Evolutionary conservation across 768 basidiomycete genomes (phyloP).

Genomic region (Tulasnella sp.): DNA sequence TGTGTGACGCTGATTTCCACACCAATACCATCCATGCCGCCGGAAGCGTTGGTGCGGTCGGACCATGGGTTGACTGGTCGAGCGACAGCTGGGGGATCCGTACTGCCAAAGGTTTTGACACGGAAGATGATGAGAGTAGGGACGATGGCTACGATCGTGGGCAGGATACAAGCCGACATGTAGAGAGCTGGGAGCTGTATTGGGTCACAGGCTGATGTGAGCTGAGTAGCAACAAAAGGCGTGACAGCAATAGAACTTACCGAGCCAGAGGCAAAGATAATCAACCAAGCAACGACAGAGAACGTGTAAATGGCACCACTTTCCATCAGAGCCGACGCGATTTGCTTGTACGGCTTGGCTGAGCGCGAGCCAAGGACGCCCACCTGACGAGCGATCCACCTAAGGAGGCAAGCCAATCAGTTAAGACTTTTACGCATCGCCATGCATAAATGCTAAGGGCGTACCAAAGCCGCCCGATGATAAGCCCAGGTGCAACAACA

Average conservation of each 20-base stretch:
- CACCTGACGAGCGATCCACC: conserved; percentile 26
- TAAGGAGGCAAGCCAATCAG: neutral
- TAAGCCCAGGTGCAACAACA: conserved; percentile 26
- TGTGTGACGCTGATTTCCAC: conserved; percentile 14
- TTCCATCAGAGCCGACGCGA: conserved; percentile 30
- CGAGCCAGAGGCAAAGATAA: conserved; percentile 32
- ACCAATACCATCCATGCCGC: neutral
- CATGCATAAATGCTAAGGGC: neutral
- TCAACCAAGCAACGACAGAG: conserved; percentile 30
- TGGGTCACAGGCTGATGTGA: neutral
- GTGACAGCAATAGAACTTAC: neutral
- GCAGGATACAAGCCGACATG: conserved; percentile 33
- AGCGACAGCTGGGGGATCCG: neutral
- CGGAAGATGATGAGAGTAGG: conserved; percentile 31
- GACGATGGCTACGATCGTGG: conserved; percentile 30
- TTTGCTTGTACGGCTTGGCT: conserved; percentile 29
- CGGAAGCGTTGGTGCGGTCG: neutral
- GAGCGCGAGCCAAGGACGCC: conserved; percentile 18
- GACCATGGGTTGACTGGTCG: neutral
- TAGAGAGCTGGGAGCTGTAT: conserved; percentile 28
- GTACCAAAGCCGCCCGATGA: conserved; percentile 32
- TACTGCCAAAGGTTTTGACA: conserved; percentile 26
- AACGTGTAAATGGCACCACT: conserved; percentile 27
- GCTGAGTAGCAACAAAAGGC: neutral
- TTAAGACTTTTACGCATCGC: neutral